These are phyloP conservation scores for Hyphopichia pseudoburtonii DNA, from an alignment of 1,139 yeast genomes.

Conservation along the genomic window DNA sequence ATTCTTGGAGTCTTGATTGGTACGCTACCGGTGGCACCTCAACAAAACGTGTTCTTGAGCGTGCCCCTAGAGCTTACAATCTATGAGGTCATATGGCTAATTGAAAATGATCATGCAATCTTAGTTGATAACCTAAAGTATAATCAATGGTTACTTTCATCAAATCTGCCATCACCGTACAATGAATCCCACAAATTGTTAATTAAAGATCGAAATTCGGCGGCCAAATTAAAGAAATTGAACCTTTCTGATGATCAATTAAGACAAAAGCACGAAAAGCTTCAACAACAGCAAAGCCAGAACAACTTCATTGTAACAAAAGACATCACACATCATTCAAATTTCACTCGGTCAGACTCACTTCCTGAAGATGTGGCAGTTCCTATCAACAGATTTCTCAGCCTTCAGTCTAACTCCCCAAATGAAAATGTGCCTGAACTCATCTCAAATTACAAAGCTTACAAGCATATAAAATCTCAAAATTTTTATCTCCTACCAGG, in stretches of 20 bases:
- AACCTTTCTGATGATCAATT: slow-evolving; percentile 7
- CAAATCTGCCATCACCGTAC: too few relatives aligned
- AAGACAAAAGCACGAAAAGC: slow-evolving; percentile 1
- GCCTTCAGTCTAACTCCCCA: too few relatives aligned
- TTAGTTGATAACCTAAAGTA: slow-evolving; percentile 30
- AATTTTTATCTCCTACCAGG: slow-evolving; percentile 77
- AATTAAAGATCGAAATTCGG: slow-evolving; percentile 2
- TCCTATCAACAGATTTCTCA: not conserved
- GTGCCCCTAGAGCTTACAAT: slow-evolving; percentile 72
- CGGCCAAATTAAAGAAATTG: slow-evolving; percentile 7
- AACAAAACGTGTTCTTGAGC: slow-evolving; percentile 83
- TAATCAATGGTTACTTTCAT: slow-evolving; percentile 9
- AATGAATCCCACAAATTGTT: slow-evolving; percentile 5
- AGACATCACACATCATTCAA: not conserved
- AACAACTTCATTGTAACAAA: slow-evolving; percentile 7
- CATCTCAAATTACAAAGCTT: slow-evolving; percentile 17
- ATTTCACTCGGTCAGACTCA: too few relatives aligned
- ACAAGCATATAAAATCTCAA: slow-evolving; percentile 39
- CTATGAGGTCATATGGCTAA: slow-evolving; percentile 74
- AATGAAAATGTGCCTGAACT: slow-evolving; percentile 5
- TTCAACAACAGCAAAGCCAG: not conserved
- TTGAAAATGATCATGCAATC: slow-evolving; percentile 40
- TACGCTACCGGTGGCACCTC: slow-evolving; percentile 83
- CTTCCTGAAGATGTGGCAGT: not conserved
- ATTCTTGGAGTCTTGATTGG: slow-evolving; percentile 80